Conservation (phyloP, 2,329 filamentous ascomycete species). For the Paecilomyces variotii region DNA sequence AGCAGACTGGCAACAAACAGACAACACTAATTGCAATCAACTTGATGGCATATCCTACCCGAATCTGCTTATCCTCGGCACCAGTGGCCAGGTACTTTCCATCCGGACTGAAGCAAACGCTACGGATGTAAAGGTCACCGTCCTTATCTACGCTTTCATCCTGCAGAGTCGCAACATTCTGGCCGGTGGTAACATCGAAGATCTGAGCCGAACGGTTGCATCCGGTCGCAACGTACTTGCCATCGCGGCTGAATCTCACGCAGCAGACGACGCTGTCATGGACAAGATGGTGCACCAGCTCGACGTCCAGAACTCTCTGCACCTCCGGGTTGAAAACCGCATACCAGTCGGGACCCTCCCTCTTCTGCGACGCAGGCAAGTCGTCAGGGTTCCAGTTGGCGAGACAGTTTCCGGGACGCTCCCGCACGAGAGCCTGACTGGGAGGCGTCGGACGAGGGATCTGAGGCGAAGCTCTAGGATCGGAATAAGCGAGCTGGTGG, state of each 20-base stretch:
- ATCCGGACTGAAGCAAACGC: constrained; percentile 97
- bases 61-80: constrained; percentile 94
- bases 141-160: constrained; percentile 80
- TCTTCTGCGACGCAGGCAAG: constrained; percentile 78
- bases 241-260: constrained; percentile 91
- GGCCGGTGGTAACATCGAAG: constrained; percentile 81
- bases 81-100: constrained; percentile 90
- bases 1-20: constrained; percentile 1
- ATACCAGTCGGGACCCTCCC: constrained; percentile 87
- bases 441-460: constrained; percentile 74
- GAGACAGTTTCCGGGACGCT: constrained; percentile 59
- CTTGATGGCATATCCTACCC: constrained; percentile 49
- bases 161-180: constrained; percentile 82
- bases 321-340: constrained; percentile 93
- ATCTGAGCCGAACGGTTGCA: constrained; percentile 99
- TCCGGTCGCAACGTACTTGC: constrained; percentile 90
- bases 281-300: constrained; percentile 82
- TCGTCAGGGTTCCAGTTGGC: constrained; percentile 83
- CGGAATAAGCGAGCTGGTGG: constrained; percentile 77
- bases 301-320: constrained; percentile 82
- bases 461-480: constrained; percentile 74
- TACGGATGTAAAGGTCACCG: constrained; percentile 92
- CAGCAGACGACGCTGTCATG: constrained; percentile 98
- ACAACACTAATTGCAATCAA: neutral
- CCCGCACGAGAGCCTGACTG: constrained; percentile 42